phyloP scores from a whole-genome alignment of 2,329 filamentous ascomycete species.

The Aspergillus sp. region DNA sequence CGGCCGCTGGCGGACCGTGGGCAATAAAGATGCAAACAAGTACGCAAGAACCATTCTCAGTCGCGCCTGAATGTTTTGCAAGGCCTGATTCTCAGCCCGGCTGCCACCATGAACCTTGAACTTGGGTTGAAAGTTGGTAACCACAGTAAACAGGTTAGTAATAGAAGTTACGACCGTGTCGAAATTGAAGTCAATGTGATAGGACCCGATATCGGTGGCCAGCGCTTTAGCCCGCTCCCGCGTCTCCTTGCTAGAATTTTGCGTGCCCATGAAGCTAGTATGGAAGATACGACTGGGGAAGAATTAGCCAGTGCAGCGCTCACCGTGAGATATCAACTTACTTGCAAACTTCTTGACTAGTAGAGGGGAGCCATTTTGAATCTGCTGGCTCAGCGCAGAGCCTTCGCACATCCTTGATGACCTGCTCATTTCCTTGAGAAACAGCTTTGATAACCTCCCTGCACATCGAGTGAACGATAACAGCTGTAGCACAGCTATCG shows the following conservation, averaged over 20 bases:
- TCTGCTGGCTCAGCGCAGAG: constrained; percentile 52
- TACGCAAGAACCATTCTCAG: constrained; percentile 66
- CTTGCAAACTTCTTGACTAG: constrained; percentile 60
- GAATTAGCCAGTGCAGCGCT: constrained; percentile 4
- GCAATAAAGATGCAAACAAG: constrained; percentile 62
- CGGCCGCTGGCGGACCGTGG: constrained; percentile 56
- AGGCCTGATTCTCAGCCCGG: constrained; percentile 58
- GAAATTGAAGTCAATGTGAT: constrained; percentile 73
- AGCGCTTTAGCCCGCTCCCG: constrained; percentile 64
- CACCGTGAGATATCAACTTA: constrained; percentile 9
- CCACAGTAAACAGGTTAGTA: constrained; percentile 57
- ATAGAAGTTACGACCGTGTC: constrained; percentile 64
- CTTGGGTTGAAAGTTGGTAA: constrained; percentile 60
- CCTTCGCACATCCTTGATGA: constrained; percentile 53
- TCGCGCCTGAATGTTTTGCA: constrained; percentile 68
- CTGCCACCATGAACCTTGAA: constrained; percentile 66
- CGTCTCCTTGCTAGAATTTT: constrained; percentile 66
- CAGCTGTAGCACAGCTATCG: constrained; percentile 38
- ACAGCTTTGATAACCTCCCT: constrained; percentile 36
- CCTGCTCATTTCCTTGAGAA: constrained; percentile 43
- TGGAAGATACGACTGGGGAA: constrained; percentile 52
- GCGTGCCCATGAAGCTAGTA: constrained; percentile 70
- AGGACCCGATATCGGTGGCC: constrained; percentile 60
- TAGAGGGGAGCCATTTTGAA: constrained; percentile 52
- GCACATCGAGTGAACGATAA: constrained; percentile 43